These are phyloP conservation scores for Sporisorium scitamineum DNA, from an alignment of 1,284 basidiomycete species.

Conservation along the genomic window DNA sequence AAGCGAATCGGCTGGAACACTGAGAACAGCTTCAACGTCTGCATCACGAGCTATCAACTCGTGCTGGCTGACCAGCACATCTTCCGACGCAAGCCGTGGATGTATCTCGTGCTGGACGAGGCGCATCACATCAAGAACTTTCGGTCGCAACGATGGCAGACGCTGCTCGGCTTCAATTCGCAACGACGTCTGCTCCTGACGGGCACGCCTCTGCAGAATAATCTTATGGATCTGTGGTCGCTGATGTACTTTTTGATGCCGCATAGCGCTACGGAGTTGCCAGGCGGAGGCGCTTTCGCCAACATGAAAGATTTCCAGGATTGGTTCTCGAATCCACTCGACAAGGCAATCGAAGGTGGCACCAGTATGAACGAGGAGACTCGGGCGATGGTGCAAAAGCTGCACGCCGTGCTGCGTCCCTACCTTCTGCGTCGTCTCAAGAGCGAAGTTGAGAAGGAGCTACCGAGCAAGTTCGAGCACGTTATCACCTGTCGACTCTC, in stretches of 20 bases:
- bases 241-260: slow-evolving; percentile 96
- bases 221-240: slow-evolving; percentile 94
- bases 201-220: slow-evolving; percentile 95
- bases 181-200: slow-evolving; percentile 88
- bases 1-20: slow-evolving; percentile 94
- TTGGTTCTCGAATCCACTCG: slow-evolving; percentile 90
- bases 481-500: slow-evolving; percentile 90
- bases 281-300: slow-evolving; percentile 80
- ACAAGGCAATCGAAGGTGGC: slow-evolving; percentile 91
- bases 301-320: slow-evolving; percentile 94
- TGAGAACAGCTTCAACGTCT: slow-evolving; percentile 92
- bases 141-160: slow-evolving; percentile 94
- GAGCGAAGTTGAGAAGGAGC: slow-evolving; percentile 93
- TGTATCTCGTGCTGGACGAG: slow-evolving; percentile 95
- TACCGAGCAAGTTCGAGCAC: slow-evolving; percentile 95
- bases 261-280: slow-evolving; percentile 71
- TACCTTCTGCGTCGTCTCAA: slow-evolving; percentile 95
- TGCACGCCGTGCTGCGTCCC: slow-evolving; percentile 91
- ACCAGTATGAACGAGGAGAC: slow-evolving; percentile 84
- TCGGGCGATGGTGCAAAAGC: slow-evolving; percentile 84
- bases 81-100: slow-evolving; percentile 94
- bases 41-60: slow-evolving; percentile 93
- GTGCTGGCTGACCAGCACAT: slow-evolving; percentile 90
- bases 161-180: slow-evolving; percentile 90
- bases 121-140: slow-evolving; percentile 99